Evolutionary conservation across 1,284 basidiomycete species (phyloP).

Genomic region (Sporisorium exsertum): DNA sequence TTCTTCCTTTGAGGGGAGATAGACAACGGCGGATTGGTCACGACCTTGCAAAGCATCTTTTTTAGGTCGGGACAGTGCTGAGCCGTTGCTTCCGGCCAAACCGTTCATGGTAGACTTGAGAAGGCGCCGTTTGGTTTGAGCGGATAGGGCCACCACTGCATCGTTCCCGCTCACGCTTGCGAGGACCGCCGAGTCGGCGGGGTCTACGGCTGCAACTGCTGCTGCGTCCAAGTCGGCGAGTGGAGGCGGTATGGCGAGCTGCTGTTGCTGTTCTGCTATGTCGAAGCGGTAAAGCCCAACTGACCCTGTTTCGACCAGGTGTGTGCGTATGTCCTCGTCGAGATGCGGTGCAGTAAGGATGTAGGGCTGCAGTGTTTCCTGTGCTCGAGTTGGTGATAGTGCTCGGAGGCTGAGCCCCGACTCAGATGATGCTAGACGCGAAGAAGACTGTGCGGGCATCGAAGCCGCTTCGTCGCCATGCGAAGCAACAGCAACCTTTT

Average conservation of each 20-base stretch:
- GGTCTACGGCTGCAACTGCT: conserved; percentile 22
- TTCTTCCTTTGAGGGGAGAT: conserved; percentile 35
- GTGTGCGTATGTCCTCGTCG: neutral
- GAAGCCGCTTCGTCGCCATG: neutral
- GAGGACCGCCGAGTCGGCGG: conserved; percentile 10
- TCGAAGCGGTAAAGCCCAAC: conserved; percentile 35
- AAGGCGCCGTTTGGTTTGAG: conserved; percentile 31
- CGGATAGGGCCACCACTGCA: conserved; percentile 17
- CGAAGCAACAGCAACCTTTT: conserved; percentile 9
- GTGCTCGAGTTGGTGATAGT: conserved; percentile 14
- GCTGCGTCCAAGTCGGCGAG: conserved; percentile 4
- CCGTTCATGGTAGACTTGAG: conserved; percentile 30
- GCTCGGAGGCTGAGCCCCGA: conserved; percentile 36
- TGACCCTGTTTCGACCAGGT: conserved; percentile 12
- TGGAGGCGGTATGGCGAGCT: conserved; percentile 16
- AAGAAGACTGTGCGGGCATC: neutral
- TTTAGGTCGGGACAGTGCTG: conserved; percentile 7
- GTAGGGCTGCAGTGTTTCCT: conserved; percentile 19
- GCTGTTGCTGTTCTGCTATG: conserved; percentile 36
- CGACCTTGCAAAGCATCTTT: conserved; percentile 23
- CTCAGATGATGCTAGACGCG: conserved; percentile 7
- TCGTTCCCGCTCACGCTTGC: conserved; percentile 8
- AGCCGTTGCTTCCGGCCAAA: conserved; percentile 2
- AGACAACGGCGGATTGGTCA: conserved; percentile 37
- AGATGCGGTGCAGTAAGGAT: conserved; percentile 10